Conservation (phyloP, 1,139 yeast species). For the Scheffersomyces parashehatae region DNA sequence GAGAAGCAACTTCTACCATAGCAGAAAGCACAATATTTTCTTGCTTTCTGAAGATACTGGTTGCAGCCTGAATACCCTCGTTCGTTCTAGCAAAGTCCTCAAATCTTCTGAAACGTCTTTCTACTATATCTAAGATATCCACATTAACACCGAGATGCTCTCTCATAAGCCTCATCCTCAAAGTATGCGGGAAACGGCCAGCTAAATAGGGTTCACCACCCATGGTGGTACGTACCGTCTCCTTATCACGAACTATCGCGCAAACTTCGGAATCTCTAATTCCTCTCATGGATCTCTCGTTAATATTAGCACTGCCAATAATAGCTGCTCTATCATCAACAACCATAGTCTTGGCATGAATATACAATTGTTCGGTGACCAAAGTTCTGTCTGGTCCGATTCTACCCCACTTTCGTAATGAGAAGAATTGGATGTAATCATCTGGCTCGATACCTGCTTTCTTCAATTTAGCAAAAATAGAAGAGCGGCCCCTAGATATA, state of each 20-base stretch:
- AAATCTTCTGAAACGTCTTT: slow-evolving; percentile 65
- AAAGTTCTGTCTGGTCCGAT: slow-evolving; percentile 75
- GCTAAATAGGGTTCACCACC: slow-evolving; percentile 79
- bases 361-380: slow-evolving; percentile 88
- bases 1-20: slow-evolving; percentile 70
- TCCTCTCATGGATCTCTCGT: slow-evolving; percentile 95
- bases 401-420: slow-evolving; percentile 93
- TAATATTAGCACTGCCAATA: slow-evolving; percentile 95
- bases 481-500: slow-evolving; percentile 87
- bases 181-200: slow-evolving; percentile 84
- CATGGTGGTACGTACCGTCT: slow-evolving; percentile 73
- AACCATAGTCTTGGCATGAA: slow-evolving; percentile 89
- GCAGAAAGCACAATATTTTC: slow-evolving; percentile 52
- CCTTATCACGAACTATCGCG: slow-evolving; percentile 80
- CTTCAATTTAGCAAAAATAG: slow-evolving; percentile 80
- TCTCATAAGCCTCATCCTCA: slow-evolving; percentile 89
- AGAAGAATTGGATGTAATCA: slow-evolving; percentile 87
- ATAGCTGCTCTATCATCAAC: slow-evolving; percentile 94
- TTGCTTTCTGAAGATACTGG: slow-evolving; percentile 35
- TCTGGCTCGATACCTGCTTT: slow-evolving; percentile 84
- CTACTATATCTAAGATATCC: slow-evolving; percentile 82
- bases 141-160: slow-evolving; percentile 95
- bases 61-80: slow-evolving; percentile 45
- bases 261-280: slow-evolving; percentile 93
- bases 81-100: slow-evolving; percentile 54